Percentiles rank a stretch among this genome's conserved stretches.
Conservation (phyloP, 768 basidiomycete genomes). For the Leccinum obscurum region DNA sequence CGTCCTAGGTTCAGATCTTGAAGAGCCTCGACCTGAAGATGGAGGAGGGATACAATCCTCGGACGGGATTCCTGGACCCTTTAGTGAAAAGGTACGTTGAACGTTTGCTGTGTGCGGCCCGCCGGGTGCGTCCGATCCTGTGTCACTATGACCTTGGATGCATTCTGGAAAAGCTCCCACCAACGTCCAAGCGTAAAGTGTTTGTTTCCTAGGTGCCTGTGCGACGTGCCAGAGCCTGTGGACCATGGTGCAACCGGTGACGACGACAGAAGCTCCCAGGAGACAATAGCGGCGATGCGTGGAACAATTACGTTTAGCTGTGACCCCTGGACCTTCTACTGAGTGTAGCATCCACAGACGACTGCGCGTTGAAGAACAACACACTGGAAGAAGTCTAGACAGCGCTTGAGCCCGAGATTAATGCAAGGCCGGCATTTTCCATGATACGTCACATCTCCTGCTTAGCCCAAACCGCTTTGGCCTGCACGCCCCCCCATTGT, state of each 20-base stretch:
- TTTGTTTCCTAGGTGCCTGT: too few species aligned
- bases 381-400: background rate
- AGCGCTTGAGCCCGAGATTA: slow-evolving; percentile 15
- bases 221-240: background rate
- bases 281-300: background rate
- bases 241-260: background rate
- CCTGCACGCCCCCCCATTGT: background rate
- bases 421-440: slow-evolving; percentile 24
- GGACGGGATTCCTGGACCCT: too few species aligned
- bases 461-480: background rate
- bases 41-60: too few species aligned
- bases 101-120: too few species aligned
- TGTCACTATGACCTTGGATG: too few species aligned
- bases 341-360: too few species aligned
- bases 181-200: too few species aligned
- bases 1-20: background rate
- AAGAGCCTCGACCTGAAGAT: background rate
- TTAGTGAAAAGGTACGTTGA: too few species aligned
- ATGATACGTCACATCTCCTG: background rate
- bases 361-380: background rate
- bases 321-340: background rate
- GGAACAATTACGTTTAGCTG: slow-evolving; percentile 1
- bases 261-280: background rate
- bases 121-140: too few species aligned
- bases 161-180: too few species aligned